These are phyloP conservation scores for Eucalyptus marginata DNA, from an alignment of 345 rosid genomes.

Conservation along the genomic window DNA sequence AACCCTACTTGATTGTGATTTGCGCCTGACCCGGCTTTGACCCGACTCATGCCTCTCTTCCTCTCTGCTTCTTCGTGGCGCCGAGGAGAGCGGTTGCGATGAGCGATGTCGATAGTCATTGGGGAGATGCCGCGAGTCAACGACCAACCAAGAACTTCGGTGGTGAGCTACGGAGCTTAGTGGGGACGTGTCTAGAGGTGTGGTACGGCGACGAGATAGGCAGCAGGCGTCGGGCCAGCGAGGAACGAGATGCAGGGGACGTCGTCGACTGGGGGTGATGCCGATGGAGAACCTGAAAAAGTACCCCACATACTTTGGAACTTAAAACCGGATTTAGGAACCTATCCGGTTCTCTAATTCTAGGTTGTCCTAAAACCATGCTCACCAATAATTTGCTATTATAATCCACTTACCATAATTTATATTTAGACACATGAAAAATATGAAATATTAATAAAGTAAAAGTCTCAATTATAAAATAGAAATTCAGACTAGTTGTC, in stretches of 20 bases:
- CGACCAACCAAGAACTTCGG: fast-evolving
- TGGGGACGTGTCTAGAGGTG: fast-evolving
- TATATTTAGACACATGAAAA: too few relatives aligned
- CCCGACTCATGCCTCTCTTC: fast-evolving
- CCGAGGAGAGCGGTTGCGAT: fast-evolving
- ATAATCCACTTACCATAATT: too few relatives aligned
- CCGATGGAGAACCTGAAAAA: fast-evolving
- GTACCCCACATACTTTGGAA: too few relatives aligned
- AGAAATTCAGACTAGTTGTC: too few relatives aligned
- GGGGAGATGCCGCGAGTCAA: fast-evolving
- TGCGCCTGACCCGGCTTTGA: fast-evolving
- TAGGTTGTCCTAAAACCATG: too few relatives aligned
- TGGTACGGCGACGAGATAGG: fast-evolving
- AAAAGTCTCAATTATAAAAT: too few relatives aligned
- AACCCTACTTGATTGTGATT: too few relatives aligned
- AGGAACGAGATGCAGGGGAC: fast-evolving
- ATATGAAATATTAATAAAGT: too few relatives aligned
- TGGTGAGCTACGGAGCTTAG: fast-evolving
- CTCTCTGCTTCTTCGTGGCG: fast-evolving
- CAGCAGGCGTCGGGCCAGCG: fast-evolving
- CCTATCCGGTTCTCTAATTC: fast-evolving
- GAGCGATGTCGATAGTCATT: fast-evolving
- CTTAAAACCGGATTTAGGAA: too few relatives aligned
- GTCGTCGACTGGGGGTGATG: fast-evolving
- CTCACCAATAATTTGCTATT: too few relatives aligned